Evolutionary conservation across 192 early-diverging fungal genomes (phyloP).

Genomic region (Coemansia asiatica): DNA sequence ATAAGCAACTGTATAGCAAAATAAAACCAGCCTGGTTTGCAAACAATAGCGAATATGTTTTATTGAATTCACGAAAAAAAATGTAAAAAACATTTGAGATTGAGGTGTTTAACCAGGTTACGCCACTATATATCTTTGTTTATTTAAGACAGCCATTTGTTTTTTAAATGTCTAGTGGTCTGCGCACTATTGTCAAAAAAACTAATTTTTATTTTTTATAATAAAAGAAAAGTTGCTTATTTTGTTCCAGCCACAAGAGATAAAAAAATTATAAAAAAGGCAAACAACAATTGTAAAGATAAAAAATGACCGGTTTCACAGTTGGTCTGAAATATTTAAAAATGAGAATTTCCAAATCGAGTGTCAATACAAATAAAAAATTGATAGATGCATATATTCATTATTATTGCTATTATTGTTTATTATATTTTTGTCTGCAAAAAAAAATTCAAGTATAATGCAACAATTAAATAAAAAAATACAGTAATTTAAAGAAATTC

Average conservation of each 20-base stretch:
- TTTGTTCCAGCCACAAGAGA: neutral
- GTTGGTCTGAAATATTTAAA: neutral
- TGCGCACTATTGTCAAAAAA: neutral
- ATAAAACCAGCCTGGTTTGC: neutral
- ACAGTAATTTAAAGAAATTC: neutral
- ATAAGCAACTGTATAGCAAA: neutral
- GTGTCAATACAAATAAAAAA: neutral
- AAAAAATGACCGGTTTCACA: neutral
- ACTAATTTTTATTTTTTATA: neutral
- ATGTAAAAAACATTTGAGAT: neutral
- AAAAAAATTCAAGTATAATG: neutral
- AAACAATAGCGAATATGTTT: neutral
- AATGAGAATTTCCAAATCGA: neutral
- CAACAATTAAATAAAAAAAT: neutral
- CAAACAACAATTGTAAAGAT: neutral
- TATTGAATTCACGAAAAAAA: neutral
- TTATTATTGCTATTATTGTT: neutral
- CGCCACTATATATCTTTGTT: neutral
- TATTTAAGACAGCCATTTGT: neutral
- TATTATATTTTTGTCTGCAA: neutral
- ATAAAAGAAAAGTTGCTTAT: neutral
- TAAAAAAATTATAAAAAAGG: neutral
- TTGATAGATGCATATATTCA: neutral
- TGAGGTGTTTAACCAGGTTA: neutral
- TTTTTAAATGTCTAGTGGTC: neutral